These are phyloP conservation scores for Didymella arachidicola DNA, from an alignment of 2,329 filamentous ascomycete genomes.

Conservation along the genomic window DNA sequence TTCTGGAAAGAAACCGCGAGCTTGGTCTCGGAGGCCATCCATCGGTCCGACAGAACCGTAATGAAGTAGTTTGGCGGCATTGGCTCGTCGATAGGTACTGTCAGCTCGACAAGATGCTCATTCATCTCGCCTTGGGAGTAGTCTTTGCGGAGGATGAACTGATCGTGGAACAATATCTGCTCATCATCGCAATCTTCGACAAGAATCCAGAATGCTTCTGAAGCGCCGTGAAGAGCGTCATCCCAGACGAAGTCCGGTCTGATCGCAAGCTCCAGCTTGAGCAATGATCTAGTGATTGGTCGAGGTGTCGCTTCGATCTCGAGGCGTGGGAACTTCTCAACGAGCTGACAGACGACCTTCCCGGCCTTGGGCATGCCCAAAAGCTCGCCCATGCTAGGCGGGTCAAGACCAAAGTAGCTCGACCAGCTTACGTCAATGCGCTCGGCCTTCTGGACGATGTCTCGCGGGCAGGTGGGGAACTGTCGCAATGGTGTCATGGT, in stretches of 20 bases:
- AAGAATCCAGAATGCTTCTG: slow-evolving; percentile 95
- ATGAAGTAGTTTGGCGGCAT: slow-evolving; percentile 99
- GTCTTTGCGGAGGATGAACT: slow-evolving; percentile 88
- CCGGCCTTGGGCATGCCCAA: slow-evolving; percentile 90
- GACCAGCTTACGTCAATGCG: slow-evolving; percentile 92
- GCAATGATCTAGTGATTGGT: slow-evolving; percentile 91
- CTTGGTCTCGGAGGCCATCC: slow-evolving; percentile 98
- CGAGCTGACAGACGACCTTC: slow-evolving; percentile 81
- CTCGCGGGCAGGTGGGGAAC: slow-evolving; percentile 77
- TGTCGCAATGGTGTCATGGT: slow-evolving; percentile 97
- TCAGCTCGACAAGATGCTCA: slow-evolving; percentile 95
- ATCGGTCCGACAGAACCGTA: slow-evolving; percentile 90
- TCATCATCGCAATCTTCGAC: slow-evolving; percentile 98
- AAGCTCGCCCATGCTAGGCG: slow-evolving; percentile 94
- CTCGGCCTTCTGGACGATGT: slow-evolving; percentile 91
- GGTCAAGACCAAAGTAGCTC: slow-evolving; percentile 95
- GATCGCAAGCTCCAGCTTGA: slow-evolving; percentile 88
- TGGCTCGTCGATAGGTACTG: slow-evolving; percentile 93
- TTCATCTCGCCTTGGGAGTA: slow-evolving; percentile 86
- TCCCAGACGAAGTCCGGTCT: slow-evolving; percentile 98
- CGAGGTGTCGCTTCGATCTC: slow-evolving; percentile 94
- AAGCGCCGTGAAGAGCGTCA: slow-evolving; percentile 81
- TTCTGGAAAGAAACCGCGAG: slow-evolving; percentile 95
- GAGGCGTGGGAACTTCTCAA: slow-evolving; percentile 90
- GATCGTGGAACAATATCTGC: slow-evolving; percentile 92